phyloP scores from a whole-genome alignment of 148 eudicot genomes.

The Heliosperma pusillum region DNA sequence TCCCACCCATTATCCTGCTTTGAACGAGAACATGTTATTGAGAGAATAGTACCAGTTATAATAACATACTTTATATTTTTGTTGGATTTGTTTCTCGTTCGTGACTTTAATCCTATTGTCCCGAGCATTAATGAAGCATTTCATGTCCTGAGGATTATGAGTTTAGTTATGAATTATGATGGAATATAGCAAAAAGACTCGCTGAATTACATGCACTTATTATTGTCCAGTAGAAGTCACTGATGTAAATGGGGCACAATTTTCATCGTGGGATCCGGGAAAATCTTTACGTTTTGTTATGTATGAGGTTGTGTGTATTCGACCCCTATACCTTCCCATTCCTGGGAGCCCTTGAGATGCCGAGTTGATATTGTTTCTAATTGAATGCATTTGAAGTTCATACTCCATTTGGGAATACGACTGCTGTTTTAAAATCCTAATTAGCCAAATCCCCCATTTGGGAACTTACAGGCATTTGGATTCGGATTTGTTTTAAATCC shows the following conservation, averaged over 20 bases:
- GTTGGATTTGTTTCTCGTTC: neutral
- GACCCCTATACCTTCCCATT: neutral
- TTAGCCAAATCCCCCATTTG: too few species aligned
- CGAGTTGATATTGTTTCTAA: neutral
- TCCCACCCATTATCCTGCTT: neutral
- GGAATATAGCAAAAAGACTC: too few species aligned
- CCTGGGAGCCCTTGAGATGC: neutral
- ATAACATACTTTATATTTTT: neutral
- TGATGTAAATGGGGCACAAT: too few species aligned
- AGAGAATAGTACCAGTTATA: neutral
- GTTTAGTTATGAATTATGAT: too few species aligned
- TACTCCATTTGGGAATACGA: too few species aligned
- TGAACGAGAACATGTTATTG: neutral
- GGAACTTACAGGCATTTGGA: too few species aligned
- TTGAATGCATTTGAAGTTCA: neutral
- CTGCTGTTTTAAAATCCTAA: too few species aligned
- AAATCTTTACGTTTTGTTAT: neutral
- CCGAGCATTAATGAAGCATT: too few species aligned
- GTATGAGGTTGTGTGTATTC: neutral
- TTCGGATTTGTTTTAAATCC: too few species aligned
- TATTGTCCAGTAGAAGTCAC: too few species aligned
- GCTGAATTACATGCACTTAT: too few species aligned
- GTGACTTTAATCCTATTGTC: neutral
- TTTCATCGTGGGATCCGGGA: neutral
- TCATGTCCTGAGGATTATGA: too few species aligned